phyloP scores from a whole-genome alignment of 2,329 filamentous ascomycete species.

The Metarhizium anisopliae region DNA sequence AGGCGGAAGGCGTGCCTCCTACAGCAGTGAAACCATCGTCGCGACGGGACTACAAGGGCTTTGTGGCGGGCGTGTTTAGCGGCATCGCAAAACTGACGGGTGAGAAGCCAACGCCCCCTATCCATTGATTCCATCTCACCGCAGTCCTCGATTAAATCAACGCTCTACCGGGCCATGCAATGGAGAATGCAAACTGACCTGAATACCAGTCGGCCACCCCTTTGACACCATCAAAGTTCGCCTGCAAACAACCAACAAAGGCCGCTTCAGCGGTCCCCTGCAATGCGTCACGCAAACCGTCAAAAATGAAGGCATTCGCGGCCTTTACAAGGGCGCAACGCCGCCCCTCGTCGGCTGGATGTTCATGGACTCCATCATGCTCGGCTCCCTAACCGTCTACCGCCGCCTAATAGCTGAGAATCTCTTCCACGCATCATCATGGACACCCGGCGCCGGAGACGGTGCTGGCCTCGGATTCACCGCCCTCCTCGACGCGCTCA shows the following conservation, averaged over 20 bases:
- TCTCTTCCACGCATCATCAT: constrained; percentile 52
- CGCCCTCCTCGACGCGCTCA: not conserved
- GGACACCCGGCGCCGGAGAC: constrained; percentile 17
- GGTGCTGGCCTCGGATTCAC: constrained; percentile 10
- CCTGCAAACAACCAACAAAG: constrained; percentile 70
- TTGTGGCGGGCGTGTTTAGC: constrained; percentile 92
- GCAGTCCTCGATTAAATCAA: too few relatives aligned
- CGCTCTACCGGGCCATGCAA: not conserved
- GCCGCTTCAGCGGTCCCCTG: constrained; percentile 76
- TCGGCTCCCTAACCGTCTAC: constrained; percentile 86
- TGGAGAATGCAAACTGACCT: not conserved
- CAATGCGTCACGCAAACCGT: constrained; percentile 81
- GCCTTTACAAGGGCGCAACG: constrained; percentile 89
- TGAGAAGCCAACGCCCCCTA: constrained; percentile 30
- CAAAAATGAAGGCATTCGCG: constrained; percentile 72
- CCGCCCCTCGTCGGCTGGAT: constrained; percentile 95
- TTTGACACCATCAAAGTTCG: constrained; percentile 98
- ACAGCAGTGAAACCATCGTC: not conserved
- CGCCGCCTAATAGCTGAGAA: constrained; percentile 73
- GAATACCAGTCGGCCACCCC: constrained; percentile 49
- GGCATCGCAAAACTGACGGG: constrained; percentile 84
- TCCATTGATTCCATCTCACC: not conserved
- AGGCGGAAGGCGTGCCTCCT: not conserved
- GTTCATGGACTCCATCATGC: constrained; percentile 91
- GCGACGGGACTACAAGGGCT: constrained; percentile 72